Conservation (phyloP, 345 rosid genomes). For the Populus nigra region DNA sequence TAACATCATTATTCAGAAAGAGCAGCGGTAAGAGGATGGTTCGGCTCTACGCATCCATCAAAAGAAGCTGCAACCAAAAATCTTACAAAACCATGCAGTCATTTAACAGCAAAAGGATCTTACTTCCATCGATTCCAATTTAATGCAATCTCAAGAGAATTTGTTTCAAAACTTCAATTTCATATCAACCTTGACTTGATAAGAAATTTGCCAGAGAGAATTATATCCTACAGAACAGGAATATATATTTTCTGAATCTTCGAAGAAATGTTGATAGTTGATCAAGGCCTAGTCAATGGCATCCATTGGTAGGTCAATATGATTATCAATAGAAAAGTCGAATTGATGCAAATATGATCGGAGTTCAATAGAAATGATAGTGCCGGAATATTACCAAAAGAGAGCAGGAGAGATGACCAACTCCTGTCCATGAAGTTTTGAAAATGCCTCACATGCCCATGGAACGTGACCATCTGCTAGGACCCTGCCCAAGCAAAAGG, state of each 20-base stretch:
- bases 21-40: neutral
- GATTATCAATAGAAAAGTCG: neutral
- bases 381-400: constrained; percentile 18
- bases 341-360: neutral
- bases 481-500: constrained; percentile 17
- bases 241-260: neutral
- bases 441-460: constrained; percentile 35
- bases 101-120: no score
- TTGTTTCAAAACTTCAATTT: neutral
- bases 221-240: neutral
- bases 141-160: neutral
- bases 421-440: constrained; percentile 25
- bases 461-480: constrained; percentile 32
- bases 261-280: neutral
- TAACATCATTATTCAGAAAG: neutral
- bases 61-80: no score
- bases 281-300: neutral
- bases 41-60: neutral
- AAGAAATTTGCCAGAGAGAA: neutral
- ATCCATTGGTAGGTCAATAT: neutral
- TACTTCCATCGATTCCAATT: neutral
- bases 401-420: constrained; percentile 22
- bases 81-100: no score
- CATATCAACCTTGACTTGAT: neutral
- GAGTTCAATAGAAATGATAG: no score